Evolutionary conservation across 2,329 filamentous ascomycete genomes (phyloP).

Genomic region (Aspergillus awamori): DNA sequence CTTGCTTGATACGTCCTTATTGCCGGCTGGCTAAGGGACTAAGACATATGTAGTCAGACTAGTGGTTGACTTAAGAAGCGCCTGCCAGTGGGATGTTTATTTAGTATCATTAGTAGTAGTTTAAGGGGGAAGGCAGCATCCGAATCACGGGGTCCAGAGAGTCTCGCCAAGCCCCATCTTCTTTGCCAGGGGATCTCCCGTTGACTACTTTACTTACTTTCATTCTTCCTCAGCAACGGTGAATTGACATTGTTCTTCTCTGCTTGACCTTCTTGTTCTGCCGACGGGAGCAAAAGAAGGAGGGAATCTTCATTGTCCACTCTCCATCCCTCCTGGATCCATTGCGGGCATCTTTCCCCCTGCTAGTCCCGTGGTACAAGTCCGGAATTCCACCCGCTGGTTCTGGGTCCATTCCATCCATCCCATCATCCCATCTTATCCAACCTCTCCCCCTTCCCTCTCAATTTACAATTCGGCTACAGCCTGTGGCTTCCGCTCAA

Average conservation of each 20-base stretch:
- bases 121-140: constrained; percentile 3
- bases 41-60: not conserved
- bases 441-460: constrained; percentile 11
- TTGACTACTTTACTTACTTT: not conserved
- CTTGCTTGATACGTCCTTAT: not conserved
- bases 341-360: constrained; percentile 13
- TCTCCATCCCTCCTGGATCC: not conserved
- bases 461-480: constrained; percentile 3
- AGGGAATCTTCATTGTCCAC: not conserved
- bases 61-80: not conserved
- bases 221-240: not conserved
- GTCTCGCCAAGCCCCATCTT: constrained; percentile 8
- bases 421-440: constrained; percentile 5
- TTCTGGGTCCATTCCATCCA: constrained; percentile 14
- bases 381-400: constrained; percentile 18
- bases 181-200: not conserved
- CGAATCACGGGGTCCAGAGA: constrained; percentile 8
- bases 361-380: constrained; percentile 10
- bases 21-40: not conserved
- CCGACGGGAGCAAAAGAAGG: not conserved
- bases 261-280: not conserved
- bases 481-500: constrained; percentile 14
- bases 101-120: not conserved
- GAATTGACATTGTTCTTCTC: not conserved
- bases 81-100: not conserved